Evolutionary conservation across 2,329 filamentous ascomycete species (phyloP), one percentile per base, ranked within the genome.

Genomic region (Phialophora macrospora): DNA sequence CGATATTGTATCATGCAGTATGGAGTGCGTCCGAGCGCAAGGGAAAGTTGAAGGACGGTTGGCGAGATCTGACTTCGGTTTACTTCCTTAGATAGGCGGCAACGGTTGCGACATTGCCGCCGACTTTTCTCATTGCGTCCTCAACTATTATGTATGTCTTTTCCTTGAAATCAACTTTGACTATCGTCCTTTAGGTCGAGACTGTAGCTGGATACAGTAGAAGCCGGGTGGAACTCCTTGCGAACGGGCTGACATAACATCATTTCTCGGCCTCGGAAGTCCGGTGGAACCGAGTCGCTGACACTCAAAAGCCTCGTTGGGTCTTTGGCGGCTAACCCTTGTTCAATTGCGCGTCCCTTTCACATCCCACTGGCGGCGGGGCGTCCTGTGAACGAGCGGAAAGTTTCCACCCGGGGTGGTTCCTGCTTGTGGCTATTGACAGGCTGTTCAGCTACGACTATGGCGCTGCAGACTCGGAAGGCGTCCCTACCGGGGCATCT

Each of bases 401-500:
- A 17, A 20, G 17, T n/a, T n/a, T n/a, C 14, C 17, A 44, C 17
- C 6, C n/a, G 14, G 5, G 14, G 5, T 44, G 38, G 2, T 44
- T 44, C 6, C 38, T 44, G 38, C 17, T 17, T 12, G 14, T 7
- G 38, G 17, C 38, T 17, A 7, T 17, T 8, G 38, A 44, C 17
- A 1, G 38, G 17, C 14, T n/a, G 14, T 17, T 6, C 6, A 17
- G 38, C 38, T 6, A 44, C 38, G 38, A 44, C 20, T 22, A 60
- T 60, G 58, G 30, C 46, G 46, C 32, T n/a, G n/a, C 28, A 28
- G 26, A 17, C 28, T 41, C 58, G 34, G 22, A 11, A 4, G 9
- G 17, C 48, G n/a, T 57, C 46, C 20, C 38, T 51, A 5, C 38
- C 34, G 26, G 20, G 48, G 12, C 66, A 72, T 55, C 63, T 72